phyloP scores from a whole-genome alignment of 192 early-diverging fungal genomes.

The Obelidium mucronatum region DNA sequence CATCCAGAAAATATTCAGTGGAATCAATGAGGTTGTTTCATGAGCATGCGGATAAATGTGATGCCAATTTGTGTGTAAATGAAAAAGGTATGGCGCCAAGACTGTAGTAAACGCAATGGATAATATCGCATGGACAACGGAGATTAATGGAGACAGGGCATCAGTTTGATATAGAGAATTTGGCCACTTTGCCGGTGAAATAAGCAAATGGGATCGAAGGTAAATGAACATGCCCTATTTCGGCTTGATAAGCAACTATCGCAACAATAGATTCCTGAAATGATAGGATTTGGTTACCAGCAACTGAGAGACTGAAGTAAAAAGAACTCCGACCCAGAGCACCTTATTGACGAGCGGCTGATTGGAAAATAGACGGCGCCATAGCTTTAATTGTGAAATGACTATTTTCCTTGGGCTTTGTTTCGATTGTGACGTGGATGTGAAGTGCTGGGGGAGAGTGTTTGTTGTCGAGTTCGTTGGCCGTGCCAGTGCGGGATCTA shows the following conservation, averaged over 20 bases:
- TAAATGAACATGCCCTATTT: too few relatives aligned
- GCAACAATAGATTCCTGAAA: too few relatives aligned
- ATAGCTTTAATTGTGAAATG: too few relatives aligned
- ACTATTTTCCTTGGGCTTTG: too few relatives aligned
- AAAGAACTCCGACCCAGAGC: neutral
- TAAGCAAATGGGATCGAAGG: neutral
- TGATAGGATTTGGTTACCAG: too few relatives aligned
- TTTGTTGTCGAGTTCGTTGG: too few relatives aligned
- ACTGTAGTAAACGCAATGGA: neutral
- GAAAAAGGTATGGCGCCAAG: neutral
- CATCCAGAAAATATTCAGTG: neutral
- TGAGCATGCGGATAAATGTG: neutral
- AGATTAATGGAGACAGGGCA: neutral
- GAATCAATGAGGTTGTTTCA: neutral
- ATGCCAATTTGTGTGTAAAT: neutral
- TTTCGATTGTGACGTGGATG: too few relatives aligned
- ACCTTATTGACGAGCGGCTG: too few relatives aligned
- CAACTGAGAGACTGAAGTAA: neutral
- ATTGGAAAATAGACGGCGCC: neutral
- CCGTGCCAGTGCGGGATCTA: too few relatives aligned
- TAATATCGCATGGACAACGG: neutral
- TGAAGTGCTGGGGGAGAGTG: too few relatives aligned
- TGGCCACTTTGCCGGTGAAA: neutral
- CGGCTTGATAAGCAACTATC: too few relatives aligned
- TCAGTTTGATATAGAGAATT: constrained; percentile 10